Percentiles rank a stretch among this genome's conserved stretches.
These are phyloP conservation scores for Corymbia maculata DNA, from an alignment of 345 rosid genomes.

Conservation along the genomic window DNA sequence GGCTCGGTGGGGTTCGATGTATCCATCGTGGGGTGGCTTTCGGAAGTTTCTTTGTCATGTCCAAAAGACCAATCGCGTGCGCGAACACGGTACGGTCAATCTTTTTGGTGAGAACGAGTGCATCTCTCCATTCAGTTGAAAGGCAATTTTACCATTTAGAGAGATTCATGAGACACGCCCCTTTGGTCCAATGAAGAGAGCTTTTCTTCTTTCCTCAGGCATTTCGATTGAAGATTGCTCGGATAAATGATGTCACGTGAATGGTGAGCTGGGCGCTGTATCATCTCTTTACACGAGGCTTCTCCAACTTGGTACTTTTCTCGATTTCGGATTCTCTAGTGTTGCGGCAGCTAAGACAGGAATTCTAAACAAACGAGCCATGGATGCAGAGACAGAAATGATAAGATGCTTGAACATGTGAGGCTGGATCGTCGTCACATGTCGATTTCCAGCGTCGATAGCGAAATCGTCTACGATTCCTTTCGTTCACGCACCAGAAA, in stretches of 20 bases:
- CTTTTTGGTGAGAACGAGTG: background rate
- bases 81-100: background rate
- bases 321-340: background rate
- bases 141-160: background rate
- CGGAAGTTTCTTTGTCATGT: background rate
- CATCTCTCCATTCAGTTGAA: background rate
- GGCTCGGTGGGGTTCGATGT: background rate
- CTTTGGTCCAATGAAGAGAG: background rate
- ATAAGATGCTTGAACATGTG: background rate
- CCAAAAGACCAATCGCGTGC: background rate
- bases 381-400: background rate
- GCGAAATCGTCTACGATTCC: background rate
- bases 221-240: background rate
- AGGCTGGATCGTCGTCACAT: background rate
- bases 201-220: background rate
- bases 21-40: background rate
- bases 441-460: background rate
- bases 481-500: background rate
- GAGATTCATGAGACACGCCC: background rate
- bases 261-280: background rate
- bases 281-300: background rate
- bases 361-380: background rate
- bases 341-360: background rate
- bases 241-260: background rate
- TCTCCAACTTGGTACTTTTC: background rate